phyloP scores from a whole-genome alignment of 2,329 filamentous ascomycete genomes.

The Penicillium sp. region DNA sequence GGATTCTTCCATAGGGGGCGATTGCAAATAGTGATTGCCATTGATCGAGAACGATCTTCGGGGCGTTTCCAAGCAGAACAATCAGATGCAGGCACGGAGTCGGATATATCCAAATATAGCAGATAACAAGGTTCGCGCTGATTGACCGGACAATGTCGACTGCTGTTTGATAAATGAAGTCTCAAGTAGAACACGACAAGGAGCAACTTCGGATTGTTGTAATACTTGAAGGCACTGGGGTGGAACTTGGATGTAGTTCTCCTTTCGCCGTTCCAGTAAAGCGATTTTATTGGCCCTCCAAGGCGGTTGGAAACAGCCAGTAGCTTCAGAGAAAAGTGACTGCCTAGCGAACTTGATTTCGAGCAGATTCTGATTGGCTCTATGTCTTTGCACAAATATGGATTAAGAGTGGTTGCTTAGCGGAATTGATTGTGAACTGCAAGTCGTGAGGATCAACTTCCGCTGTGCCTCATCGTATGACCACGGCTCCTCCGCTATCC shows the following conservation, averaged over 20 bases:
- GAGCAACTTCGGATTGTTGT: not conserved
- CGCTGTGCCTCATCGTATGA: conserved; percentile 4
- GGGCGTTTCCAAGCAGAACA: not conserved
- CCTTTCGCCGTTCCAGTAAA: not conserved
- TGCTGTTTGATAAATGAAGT: not conserved
- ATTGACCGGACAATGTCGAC: not conserved
- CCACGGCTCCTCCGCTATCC: conserved; percentile 9
- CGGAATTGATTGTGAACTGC: not conserved
- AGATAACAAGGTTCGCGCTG: not conserved
- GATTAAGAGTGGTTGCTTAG: not conserved
- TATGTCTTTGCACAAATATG: not conserved
- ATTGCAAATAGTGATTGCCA: conserved; percentile 5
- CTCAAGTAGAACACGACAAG: not conserved
- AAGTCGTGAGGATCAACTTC: not conserved
- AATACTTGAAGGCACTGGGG: not conserved
- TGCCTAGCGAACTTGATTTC: not conserved
- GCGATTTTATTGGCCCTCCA: not conserved
- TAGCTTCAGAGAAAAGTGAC: not conserved
- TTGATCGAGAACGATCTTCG: conserved; percentile 4
- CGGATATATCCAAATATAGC: not conserved
- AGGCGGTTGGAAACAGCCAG: not conserved
- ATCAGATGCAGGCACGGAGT: not conserved
- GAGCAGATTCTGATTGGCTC: not conserved
- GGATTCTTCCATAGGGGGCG: conserved; percentile 12
- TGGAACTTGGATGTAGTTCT: not conserved